Conservation (phyloP, 257 asterid genomes). For the Nicotiana tomentosiformis region DNA sequence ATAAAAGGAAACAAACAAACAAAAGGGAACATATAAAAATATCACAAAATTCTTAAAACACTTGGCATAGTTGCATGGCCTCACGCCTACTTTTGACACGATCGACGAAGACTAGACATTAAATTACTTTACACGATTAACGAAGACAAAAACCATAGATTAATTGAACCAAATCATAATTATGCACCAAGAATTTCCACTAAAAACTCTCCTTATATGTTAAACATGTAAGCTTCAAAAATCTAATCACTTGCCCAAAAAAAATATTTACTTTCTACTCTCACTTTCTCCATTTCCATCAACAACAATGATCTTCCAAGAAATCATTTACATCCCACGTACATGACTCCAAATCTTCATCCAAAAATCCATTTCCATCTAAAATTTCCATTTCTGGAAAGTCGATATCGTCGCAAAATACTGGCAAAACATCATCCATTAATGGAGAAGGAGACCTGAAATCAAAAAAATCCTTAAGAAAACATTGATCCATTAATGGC, state of each 20-base stretch:
- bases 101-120: not conserved
- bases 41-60: not conserved
- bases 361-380: slow-evolving; percentile 12
- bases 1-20: not conserved
- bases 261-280: not conserved
- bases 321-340: slow-evolving; percentile 37
- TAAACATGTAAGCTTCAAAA: not conserved
- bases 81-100: not conserved
- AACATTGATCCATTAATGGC: slow-evolving; percentile 30
- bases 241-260: not conserved
- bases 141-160: not conserved
- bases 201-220: not conserved
- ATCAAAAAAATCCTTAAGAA: slow-evolving; percentile 31
- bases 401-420: slow-evolving; percentile 12
- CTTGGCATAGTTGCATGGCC: not conserved
- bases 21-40: not conserved
- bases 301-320: not conserved
- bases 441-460: slow-evolving; percentile 33
- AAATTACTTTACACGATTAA: not conserved
- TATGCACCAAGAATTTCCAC: slow-evolving; percentile 7
- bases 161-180: not conserved
- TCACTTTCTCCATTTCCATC: not conserved
- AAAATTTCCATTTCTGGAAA: not conserved
- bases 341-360: slow-evolving; percentile 12
- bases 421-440: slow-evolving; percentile 10